A percentile compares a stretch with the other conserved stretches of the same genome.
These are phyloP conservation scores for Solanum pinnatisectum DNA, from an alignment of 257 asterid genomes.

Conservation along the genomic window DNA sequence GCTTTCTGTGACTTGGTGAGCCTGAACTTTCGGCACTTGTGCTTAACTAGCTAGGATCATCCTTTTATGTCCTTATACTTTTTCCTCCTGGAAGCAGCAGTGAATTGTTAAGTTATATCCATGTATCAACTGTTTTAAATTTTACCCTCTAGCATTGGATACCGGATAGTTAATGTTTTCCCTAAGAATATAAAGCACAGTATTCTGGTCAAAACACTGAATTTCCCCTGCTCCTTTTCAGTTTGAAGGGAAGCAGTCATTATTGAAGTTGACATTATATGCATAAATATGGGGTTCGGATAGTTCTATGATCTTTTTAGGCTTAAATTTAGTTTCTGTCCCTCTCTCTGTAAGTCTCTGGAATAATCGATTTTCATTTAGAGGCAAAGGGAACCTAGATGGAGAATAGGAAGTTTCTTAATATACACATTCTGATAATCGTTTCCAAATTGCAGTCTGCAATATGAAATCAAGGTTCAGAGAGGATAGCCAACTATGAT, in stretches of 20 bases:
- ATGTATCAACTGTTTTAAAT: neutral
- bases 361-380: neutral
- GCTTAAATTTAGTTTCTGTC: neutral
- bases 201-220: neutral
- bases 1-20: neutral
- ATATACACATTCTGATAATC: neutral
- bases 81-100: neutral
- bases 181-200: neutral
- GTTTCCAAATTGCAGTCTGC: neutral
- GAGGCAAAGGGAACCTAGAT: neutral
- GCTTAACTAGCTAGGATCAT: neutral
- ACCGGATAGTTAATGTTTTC: neutral
- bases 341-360: neutral
- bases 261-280: neutral
- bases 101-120: neutral
- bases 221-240: neutral
- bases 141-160: neutral
- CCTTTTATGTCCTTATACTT: neutral
- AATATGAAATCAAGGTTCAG: neutral
- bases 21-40: neutral
- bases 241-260: neutral
- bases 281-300: neutral
- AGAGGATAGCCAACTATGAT: neutral
- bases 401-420: neutral
- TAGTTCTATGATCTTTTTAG: neutral